Evolutionary conservation across 306 rosid genomes (phyloP), one percentile per base, ranked within the genome.

Genomic region (Fagus crenata): DNA sequence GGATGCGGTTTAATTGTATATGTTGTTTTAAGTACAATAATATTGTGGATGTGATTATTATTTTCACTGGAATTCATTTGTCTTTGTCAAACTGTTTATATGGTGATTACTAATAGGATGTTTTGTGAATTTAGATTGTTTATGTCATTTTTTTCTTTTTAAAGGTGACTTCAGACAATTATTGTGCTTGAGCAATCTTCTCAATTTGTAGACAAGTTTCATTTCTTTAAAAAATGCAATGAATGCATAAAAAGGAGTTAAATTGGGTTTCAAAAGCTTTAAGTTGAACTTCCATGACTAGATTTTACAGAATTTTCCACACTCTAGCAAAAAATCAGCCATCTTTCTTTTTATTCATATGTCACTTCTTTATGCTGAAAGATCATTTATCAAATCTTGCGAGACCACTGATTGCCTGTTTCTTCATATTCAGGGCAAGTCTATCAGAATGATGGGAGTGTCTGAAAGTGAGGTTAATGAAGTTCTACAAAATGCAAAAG

Each of bases 361-460:
- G 61, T 31, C 31, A 54, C n/a, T 36, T 64, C 43, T 12, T 1
- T 64, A 64, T 36, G 22, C 42, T 64, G 46, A 36, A 35, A 7
- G 37, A 31, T 4, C 6, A 31, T 59, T 64, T 15, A 64, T 64
- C 5, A 61, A 5, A 60, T 40, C 33, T 41, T 71, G 32, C 67
- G 60, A 15, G 68, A 59, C 33, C 42, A 76, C n/a, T 72, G 64
- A 84, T 53, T 63, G 8, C 3, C 17, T 73, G 5, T 67, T 72
- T 63, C 77, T 49, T 54, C 17, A 32, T 77, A 60, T 74, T 76
- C 83, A 95, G 99, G 92, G 82, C 5, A 89, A 84, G 85, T 78
- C 93, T 73, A 88, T 95, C 77, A 82, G 90, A 82, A 92, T 95
- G 99, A 90, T 92, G 99, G 99, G 99, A 58, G 97, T 86, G 61